Conservation (phyloP, 257 asterid species). For the Solanum clarkiae region DNA sequence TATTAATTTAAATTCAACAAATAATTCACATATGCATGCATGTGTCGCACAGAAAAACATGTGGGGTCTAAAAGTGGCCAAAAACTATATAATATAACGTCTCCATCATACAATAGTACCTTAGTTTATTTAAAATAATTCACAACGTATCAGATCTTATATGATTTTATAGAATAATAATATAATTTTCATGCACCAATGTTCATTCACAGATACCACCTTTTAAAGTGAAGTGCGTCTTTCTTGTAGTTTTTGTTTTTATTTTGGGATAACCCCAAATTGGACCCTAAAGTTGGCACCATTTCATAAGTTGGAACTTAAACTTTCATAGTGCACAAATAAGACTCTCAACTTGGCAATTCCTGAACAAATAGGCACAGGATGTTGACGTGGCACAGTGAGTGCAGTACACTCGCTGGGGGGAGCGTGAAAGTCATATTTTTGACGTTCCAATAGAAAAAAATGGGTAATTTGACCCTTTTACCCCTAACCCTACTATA, state of each 20-base stretch:
- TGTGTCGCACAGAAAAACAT: background rate
- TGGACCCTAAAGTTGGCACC: too few relatives aligned
- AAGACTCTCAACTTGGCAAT: too few relatives aligned
- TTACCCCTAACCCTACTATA: too few relatives aligned
- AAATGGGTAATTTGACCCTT: too few relatives aligned
- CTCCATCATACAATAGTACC: background rate
- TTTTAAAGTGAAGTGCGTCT: background rate
- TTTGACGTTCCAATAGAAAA: too few relatives aligned
- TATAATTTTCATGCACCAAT: background rate
- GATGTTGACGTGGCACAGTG: too few relatives aligned
- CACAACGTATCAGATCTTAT: background rate
- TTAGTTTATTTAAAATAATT: background rate
- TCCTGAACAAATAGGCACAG: too few relatives aligned
- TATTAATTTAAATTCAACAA: background rate
- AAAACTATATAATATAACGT: background rate
- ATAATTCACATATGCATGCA: background rate
- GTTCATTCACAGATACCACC: background rate
- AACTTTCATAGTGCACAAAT: too few relatives aligned
- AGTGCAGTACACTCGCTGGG: too few relatives aligned
- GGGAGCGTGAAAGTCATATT: too few relatives aligned
- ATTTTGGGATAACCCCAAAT: too few relatives aligned
- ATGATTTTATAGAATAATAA: background rate
- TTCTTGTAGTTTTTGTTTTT: background rate
- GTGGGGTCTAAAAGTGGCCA: background rate
- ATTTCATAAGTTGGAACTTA: too few relatives aligned